Evolutionary conservation across 495 filamentous ascomycete genomes (phyloP).

Genomic region (Friedmanniomyces simplex): DNA sequence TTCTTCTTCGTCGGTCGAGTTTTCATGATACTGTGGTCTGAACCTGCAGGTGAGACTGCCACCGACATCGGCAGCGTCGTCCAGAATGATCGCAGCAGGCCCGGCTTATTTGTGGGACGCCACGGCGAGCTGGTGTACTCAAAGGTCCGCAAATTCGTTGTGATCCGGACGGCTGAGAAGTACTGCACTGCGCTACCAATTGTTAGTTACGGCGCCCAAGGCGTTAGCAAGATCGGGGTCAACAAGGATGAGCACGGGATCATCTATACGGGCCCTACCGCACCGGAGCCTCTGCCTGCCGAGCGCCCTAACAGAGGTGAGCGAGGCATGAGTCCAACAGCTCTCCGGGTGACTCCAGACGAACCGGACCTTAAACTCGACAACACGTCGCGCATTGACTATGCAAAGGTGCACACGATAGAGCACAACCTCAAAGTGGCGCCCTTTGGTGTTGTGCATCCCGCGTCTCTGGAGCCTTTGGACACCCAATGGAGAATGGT

Average conservation of each 20-base stretch:
- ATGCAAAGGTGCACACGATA: constrained; percentile 39
- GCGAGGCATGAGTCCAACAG: constrained; percentile 1
- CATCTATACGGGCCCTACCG: constrained; percentile 19
- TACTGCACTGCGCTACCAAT: constrained; percentile 21
- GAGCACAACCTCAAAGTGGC: constrained; percentile 40
- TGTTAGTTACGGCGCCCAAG: constrained; percentile 18
- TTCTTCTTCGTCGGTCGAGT: constrained; percentile 10
- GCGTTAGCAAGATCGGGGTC: constrained; percentile 16
- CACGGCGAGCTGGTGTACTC: constrained; percentile 14
- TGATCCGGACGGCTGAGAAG: constrained; percentile 17
- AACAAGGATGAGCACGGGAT: constrained; percentile 23
- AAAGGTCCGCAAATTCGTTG: constrained; percentile 26
- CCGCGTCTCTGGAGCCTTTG: background rate
- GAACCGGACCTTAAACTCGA: constrained; percentile 17
- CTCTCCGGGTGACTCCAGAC: constrained; percentile 12
- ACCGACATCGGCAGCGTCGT: constrained; percentile 8
- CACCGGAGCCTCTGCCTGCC: constrained; percentile 1
- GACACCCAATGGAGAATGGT: background rate
- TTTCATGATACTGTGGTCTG: constrained; percentile 16
- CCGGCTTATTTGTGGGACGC: background rate
- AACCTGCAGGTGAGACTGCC: constrained; percentile 18
- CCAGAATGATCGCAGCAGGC: background rate
- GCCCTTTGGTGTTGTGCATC: constrained; percentile 26
- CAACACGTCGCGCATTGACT: constrained; percentile 37
- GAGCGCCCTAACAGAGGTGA: constrained; percentile 5